phyloP scores from a whole-genome alignment of 768 basidiomycete species.

The Melanogaster broomeanus region DNA sequence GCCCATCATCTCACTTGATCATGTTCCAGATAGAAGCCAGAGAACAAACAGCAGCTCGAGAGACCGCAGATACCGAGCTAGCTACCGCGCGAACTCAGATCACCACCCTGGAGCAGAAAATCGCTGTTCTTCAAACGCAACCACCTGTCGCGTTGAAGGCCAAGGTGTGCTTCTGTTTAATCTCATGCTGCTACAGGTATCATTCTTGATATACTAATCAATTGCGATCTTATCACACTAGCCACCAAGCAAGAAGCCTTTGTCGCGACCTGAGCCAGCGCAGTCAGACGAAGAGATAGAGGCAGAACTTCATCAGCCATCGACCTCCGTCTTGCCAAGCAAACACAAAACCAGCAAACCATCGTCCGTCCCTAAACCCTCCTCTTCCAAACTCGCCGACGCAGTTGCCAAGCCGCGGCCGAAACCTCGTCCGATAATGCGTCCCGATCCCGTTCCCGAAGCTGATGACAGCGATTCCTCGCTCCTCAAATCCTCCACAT shows the following conservation, averaged over 20 bases:
- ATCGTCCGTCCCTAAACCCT: constrained; percentile 15
- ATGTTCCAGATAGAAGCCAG: constrained; percentile 40
- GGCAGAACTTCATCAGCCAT: constrained; percentile 10
- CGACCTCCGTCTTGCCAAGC: constrained; percentile 9
- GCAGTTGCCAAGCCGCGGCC: constrained; percentile 22
- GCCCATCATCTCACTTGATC: background rate
- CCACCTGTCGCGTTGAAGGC: constrained; percentile 40
- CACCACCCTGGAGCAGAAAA: constrained; percentile 35
- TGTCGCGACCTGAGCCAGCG: constrained; percentile 4
- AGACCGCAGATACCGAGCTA: constrained; percentile 36
- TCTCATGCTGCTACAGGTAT: background rate
- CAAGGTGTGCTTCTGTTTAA: constrained; percentile 12
- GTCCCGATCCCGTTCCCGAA: constrained; percentile 15
- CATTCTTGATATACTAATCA: constrained; percentile 13
- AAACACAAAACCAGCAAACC: constrained; percentile 17
- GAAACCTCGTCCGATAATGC: constrained; percentile 20
- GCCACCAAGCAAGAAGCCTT: constrained; percentile 12
- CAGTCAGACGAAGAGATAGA: constrained; percentile 28
- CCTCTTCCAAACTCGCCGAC: constrained; percentile 16
- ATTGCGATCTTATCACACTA: background rate
- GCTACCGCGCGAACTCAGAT: constrained; percentile 32
- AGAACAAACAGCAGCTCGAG: constrained; percentile 37
- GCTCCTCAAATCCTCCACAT: constrained; percentile 17
- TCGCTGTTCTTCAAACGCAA: constrained; percentile 46
- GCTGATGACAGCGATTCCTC: constrained; percentile 35